A percentile compares a stretch with the other conserved stretches of the same genome.
Conservation (phyloP, 75 land plant genomes). For the Adiantum capillusveneris region DNA sequence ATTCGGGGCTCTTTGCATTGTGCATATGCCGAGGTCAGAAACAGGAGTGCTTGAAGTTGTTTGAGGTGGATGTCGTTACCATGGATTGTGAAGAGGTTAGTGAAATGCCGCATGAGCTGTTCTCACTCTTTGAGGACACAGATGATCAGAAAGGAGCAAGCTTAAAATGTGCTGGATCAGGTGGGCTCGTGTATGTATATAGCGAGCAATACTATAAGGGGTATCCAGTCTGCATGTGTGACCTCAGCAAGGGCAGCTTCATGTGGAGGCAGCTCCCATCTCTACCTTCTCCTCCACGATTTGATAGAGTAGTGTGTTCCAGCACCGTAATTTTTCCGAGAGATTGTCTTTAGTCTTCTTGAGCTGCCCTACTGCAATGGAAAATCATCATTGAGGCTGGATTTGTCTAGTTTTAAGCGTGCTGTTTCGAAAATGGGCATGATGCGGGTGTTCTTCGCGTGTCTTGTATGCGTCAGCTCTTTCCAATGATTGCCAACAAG, state of each 20-base stretch:
- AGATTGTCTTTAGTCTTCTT: background rate
- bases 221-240: slow-evolving; percentile 52
- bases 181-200: slow-evolving; percentile 44
- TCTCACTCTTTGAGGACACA: slow-evolving; percentile 30
- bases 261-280: slow-evolving; percentile 40
- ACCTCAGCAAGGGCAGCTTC: slow-evolving; percentile 10
- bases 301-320: slow-evolving; percentile 1
- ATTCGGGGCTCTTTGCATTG: slow-evolving; percentile 35
- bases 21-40: slow-evolving; percentile 28
- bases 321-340: background rate
- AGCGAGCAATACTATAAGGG: slow-evolving; percentile 40
- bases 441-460: no score
- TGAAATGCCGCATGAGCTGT: slow-evolving; percentile 38
- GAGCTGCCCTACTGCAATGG: no score
- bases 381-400: no score
- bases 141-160: slow-evolving; percentile 48
- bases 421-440: no score
- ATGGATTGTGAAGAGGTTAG: slow-evolving; percentile 31
- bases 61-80: slow-evolving; percentile 35
- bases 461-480: no score
- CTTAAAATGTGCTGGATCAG: slow-evolving; percentile 50
- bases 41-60: slow-evolving; percentile 17
- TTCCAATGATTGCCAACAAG: no score
- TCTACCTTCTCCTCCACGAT: slow-evolving; percentile 19
- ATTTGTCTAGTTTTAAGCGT: no score